A percentile compares a stretch with the other conserved stretches of the same genome.
Conservation (phyloP, 202 grass and related monocot species). For the Panicum virgatum region DNA sequence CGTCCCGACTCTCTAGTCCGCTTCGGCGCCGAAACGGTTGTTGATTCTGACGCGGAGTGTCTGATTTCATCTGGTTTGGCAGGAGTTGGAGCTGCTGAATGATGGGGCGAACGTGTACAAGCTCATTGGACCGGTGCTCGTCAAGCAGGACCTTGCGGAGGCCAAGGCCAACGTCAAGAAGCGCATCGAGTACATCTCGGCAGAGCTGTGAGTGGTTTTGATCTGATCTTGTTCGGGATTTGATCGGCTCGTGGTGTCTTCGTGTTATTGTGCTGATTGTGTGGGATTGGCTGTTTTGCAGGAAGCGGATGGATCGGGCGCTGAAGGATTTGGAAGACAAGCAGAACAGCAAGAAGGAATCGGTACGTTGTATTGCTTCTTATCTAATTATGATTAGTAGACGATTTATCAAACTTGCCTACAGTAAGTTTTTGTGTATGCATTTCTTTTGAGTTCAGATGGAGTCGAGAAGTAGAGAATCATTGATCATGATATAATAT, state of each 20-base stretch:
- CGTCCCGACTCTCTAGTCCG: neutral
- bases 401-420: neutral
- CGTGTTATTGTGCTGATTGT: conserved; percentile 23
- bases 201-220: conserved; percentile 72
- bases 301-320: conserved; percentile 77
- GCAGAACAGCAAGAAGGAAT: conserved; percentile 97
- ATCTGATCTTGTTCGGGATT: neutral
- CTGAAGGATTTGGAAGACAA: conserved; percentile 93
- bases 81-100: conserved; percentile 85
- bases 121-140: conserved; percentile 88
- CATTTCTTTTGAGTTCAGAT: neutral
- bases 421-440: neutral
- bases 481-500: neutral
- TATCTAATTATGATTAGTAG: neutral
- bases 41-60: conserved; percentile 9
- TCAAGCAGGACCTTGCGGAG: conserved; percentile 96
- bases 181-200: conserved; percentile 94
- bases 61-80: conserved; percentile 23
- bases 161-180: conserved; percentile 95
- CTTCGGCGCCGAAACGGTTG: neutral
- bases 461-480: neutral
- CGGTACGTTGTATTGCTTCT: conserved; percentile 45
- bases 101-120: conserved; percentile 91
- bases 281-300: conserved; percentile 36
- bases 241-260: neutral